Percentiles rank a stretch among this genome's conserved stretches.
phyloP scores from a whole-genome alignment of 768 basidiomycete genomes.

The Terana coerulea region DNA sequence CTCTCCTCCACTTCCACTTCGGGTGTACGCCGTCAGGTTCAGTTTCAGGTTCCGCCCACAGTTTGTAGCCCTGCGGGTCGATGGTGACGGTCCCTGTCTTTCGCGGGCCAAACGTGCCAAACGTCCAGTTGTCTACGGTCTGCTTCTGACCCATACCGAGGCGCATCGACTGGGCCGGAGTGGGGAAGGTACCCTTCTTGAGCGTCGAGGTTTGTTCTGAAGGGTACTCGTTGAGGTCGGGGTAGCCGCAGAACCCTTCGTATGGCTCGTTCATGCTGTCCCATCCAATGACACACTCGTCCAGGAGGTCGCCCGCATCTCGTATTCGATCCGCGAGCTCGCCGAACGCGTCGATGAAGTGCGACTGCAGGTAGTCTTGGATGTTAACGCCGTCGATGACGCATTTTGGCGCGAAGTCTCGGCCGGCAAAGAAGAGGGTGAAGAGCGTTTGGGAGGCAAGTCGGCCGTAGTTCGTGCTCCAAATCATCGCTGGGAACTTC shows the following conservation, averaged over 20 bases:
- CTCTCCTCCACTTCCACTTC: conserved; percentile 84
- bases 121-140: conserved; percentile 79
- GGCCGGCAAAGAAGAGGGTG: conserved; percentile 92
- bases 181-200: conserved; percentile 86
- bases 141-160: conserved; percentile 87
- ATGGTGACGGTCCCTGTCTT: conserved; percentile 72
- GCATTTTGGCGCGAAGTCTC: conserved; percentile 87
- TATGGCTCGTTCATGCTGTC: conserved; percentile 95
- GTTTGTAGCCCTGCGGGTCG: conserved; percentile 75
- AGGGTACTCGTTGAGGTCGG: conserved; percentile 64
- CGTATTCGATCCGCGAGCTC: conserved; percentile 71
- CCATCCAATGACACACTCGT: conserved; percentile 94
- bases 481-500: conserved; percentile 87
- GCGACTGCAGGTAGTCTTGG: conserved; percentile 80
- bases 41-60: conserved; percentile 66
- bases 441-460: conserved; percentile 86
- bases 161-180: conserved; percentile 76
- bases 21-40: conserved; percentile 54
- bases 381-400: conserved; percentile 89
- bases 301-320: conserved; percentile 72
- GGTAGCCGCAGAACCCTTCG: conserved; percentile 74
- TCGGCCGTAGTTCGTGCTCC: conserved; percentile 94
- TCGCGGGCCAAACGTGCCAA: conserved; percentile 74
- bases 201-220: conserved; percentile 63
- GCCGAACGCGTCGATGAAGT: conserved; percentile 74